phyloP scores from a whole-genome alignment of 805 yeast genomes.

The Nakazawaea pomicola region DNA sequence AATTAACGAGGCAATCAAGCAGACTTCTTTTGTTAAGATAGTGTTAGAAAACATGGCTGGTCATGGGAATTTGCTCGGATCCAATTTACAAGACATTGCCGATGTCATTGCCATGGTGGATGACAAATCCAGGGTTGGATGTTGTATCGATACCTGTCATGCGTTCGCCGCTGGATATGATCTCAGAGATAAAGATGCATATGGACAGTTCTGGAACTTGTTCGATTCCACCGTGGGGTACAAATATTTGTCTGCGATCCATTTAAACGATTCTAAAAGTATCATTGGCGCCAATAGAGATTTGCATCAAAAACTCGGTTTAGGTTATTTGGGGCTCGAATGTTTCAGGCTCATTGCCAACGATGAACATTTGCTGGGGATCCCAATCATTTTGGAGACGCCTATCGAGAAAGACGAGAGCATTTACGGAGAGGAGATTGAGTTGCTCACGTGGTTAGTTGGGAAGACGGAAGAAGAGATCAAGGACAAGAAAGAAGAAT shows the following conservation, averaged over 20 bases:
- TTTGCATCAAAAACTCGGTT: slow-evolving; percentile 84
- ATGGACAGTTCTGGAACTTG: slow-evolving; percentile 64
- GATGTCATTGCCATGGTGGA: slow-evolving; percentile 76
- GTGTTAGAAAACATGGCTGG: slow-evolving; percentile 98
- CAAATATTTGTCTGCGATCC: slow-evolving; percentile 73
- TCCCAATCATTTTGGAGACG: slow-evolving; percentile 86
- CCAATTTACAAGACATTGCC: slow-evolving; percentile 67
- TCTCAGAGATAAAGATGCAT: slow-evolving; percentile 52
- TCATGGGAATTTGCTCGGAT: slow-evolving; percentile 86
- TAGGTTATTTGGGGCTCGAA: slow-evolving; percentile 86
- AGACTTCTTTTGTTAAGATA: slow-evolving; percentile 76
- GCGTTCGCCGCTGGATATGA: slow-evolving; percentile 96
- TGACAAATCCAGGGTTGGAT: slow-evolving; percentile 83
- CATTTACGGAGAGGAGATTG: slow-evolving; percentile 75
- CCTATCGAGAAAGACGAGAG: slow-evolving; percentile 68
- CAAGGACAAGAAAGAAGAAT: slow-evolving; percentile 45
- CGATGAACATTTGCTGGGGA: slow-evolving; percentile 48
- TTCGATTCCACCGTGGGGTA: slow-evolving; percentile 75
- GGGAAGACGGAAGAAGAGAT: slow-evolving; percentile 49
- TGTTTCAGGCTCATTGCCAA: slow-evolving; percentile 77
- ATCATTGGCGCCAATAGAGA: slow-evolving; percentile 89
- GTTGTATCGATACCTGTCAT: slow-evolving; percentile 95
- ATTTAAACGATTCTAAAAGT: slow-evolving; percentile 91
- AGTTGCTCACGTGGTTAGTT: slow-evolving; percentile 74
- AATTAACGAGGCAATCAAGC: slow-evolving; percentile 70